A percentile compares a stretch with the other conserved stretches of the same genome.
phyloP scores from a whole-genome alignment of 148 eudicot genomes.

The Vaccinium darrowii region DNA sequence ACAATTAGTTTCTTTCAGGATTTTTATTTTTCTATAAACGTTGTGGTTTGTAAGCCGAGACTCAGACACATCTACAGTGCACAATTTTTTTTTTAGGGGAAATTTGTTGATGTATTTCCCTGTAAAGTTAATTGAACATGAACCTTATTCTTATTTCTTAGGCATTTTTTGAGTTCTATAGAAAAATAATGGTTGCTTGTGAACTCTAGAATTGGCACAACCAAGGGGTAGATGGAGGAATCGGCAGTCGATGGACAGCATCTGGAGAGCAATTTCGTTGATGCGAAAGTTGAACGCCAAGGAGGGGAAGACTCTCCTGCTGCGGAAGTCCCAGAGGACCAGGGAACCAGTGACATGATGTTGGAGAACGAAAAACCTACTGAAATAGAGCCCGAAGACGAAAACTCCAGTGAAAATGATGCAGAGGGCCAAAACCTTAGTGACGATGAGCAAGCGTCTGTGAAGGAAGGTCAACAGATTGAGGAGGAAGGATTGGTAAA shows the following conservation, averaged over 20 bases:
- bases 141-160: neutral
- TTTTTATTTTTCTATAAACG: neutral
- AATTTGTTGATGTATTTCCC: neutral
- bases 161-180: neutral
- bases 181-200: neutral
- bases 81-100: neutral
- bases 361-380: conserved; percentile 2
- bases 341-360: conserved; percentile 7
- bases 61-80: neutral
- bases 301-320: conserved; percentile 19
- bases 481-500: conserved; percentile 18
- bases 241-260: conserved; percentile 10
- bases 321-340: conserved; percentile 16
- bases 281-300: conserved; percentile 15
- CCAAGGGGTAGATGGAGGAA: conserved; percentile 39
- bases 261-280: conserved; percentile 14
- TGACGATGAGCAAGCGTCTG: conserved; percentile 11
- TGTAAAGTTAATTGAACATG: neutral
- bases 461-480: conserved; percentile 16
- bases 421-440: conserved; percentile 13
- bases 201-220: conserved; percentile 25
- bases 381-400: conserved; percentile 10
- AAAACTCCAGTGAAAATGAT: conserved; percentile 17
- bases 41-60: neutral
- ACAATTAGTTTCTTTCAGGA: neutral